Percentiles rank a stretch among this genome's conserved stretches.
These are phyloP conservation scores for Asterella californica DNA, from an alignment of 225 moss, liverwort and hornwort genomes.

Conservation along the genomic window DNA sequence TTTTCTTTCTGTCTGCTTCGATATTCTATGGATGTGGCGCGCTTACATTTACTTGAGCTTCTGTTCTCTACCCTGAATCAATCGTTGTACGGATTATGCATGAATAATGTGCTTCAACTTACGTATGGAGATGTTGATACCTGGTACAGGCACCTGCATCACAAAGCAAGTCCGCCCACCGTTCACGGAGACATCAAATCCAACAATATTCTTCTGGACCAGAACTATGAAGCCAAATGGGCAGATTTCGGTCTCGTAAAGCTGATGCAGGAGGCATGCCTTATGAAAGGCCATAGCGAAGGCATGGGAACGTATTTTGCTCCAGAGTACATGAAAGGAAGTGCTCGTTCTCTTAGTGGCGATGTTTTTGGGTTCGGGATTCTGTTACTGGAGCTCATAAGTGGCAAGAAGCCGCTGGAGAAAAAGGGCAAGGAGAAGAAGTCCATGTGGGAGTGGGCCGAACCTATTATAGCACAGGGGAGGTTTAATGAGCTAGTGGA, in stretches of 20 bases:
- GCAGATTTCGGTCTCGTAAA: slow-evolving; percentile 40
- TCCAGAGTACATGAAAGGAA: slow-evolving; percentile 28
- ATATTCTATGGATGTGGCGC: neutral
- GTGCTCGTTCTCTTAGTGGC: slow-evolving; percentile 25
- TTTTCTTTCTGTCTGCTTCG: neutral
- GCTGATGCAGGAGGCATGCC: slow-evolving; percentile 30
- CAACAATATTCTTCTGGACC: slow-evolving; percentile 38
- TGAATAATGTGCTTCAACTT: too few species aligned
- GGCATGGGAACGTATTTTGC: slow-evolving; percentile 19
- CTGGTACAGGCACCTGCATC: slow-evolving; percentile 39
- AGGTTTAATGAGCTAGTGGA: slow-evolving; percentile 40
- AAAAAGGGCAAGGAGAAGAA: slow-evolving; percentile 14
- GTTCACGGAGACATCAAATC: slow-evolving; percentile 44
- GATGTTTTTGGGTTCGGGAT: slow-evolving; percentile 52
- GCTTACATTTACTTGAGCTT: too few species aligned
- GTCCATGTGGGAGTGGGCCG: slow-evolving; percentile 42
- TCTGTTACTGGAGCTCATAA: slow-evolving; percentile 42
- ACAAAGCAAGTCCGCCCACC: slow-evolving; percentile 20
- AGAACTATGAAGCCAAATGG: slow-evolving; percentile 44
- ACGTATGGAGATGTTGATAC: too few species aligned
- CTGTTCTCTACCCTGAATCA: too few species aligned
- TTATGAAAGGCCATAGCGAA: slow-evolving; percentile 14
- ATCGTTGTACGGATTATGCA: neutral
- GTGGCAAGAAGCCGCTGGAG: slow-evolving; percentile 36
- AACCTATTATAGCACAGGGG: slow-evolving; percentile 35